phyloP scores from a whole-genome alignment of 2,329 filamentous ascomycete genomes.

The Blastomyces silverae region DNA sequence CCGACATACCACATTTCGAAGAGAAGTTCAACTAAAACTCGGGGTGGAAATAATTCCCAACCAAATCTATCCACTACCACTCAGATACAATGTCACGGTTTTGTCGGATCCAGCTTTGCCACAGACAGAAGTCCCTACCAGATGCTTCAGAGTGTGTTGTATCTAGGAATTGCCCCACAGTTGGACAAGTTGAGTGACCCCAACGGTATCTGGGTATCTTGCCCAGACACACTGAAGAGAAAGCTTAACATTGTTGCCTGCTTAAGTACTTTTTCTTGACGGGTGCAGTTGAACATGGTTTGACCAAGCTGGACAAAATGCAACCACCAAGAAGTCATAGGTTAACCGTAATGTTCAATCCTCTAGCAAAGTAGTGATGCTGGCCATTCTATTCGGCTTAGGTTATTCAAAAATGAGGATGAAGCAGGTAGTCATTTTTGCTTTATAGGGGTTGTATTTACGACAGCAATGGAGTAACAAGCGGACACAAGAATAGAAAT shows the following conservation, averaged over 20 bases:
- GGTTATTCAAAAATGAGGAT: neutral
- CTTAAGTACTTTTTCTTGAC: conserved; percentile 35
- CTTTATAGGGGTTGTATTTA: neutral
- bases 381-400: too few species aligned
- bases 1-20: conserved; percentile 22
- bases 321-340: too few species aligned
- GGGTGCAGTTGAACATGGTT: neutral
- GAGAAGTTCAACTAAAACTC: conserved; percentile 32
- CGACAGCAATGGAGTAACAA: neutral
- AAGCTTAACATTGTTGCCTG: conserved; percentile 26
- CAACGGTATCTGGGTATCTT: conserved; percentile 26
- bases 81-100: conserved; percentile 50
- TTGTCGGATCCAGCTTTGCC: conserved; percentile 34
- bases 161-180: conserved; percentile 35
- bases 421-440: neutral
- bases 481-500: neutral
- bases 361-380: too few species aligned
- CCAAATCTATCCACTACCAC: conserved; percentile 47
- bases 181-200: conserved; percentile 36
- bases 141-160: conserved; percentile 37
- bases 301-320: neutral
- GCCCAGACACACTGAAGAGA: conserved; percentile 15
- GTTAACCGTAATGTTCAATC: too few species aligned
- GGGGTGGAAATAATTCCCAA: conserved; percentile 43
- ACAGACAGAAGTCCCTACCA: conserved; percentile 48